phyloP scores from a whole-genome alignment of 164 flowering plant species.

The Macadamia tetraphylla region DNA sequence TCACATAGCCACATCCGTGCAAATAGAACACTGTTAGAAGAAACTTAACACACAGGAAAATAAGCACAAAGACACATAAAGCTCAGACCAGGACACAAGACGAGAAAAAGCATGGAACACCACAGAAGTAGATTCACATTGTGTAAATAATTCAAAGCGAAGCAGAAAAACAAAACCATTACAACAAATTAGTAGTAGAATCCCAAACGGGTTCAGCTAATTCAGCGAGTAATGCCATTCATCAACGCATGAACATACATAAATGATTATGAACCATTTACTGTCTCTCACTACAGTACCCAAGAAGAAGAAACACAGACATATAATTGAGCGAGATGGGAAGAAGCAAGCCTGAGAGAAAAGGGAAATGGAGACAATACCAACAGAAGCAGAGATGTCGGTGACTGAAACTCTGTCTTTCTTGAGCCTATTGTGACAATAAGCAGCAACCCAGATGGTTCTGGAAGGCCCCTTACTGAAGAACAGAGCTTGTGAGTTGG shows the following conservation, averaged over 20 bases:
- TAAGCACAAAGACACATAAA: neutral
- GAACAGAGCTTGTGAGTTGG: constrained; percentile 47
- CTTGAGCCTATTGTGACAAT: constrained; percentile 57
- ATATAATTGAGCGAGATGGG: too few species aligned
- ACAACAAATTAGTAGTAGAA: neutral
- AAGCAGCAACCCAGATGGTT: constrained; percentile 76
- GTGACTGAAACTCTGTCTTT: constrained; percentile 53
- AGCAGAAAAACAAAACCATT: neutral
- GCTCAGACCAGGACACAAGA: neutral
- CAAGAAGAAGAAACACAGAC: neutral
- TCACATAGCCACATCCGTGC: neutral
- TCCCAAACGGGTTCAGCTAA: neutral
- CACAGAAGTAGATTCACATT: neutral
- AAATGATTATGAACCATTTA: neutral
- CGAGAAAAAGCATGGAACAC: neutral
- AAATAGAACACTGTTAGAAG: neutral
- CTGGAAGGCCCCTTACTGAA: constrained; percentile 61
- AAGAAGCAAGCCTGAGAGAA: too few species aligned
- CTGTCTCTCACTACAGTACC: neutral
- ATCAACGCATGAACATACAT: too few species aligned
- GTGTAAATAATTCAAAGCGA: neutral
- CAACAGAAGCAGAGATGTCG: constrained; percentile 61
- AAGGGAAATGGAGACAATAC: constrained; percentile 30
- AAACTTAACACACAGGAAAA: neutral
- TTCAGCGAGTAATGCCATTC: too few species aligned